Base-by-base conservation (phyloP, 2,329 filamentous ascomycete species). In the Fragosphaeria purpurea region DNA sequence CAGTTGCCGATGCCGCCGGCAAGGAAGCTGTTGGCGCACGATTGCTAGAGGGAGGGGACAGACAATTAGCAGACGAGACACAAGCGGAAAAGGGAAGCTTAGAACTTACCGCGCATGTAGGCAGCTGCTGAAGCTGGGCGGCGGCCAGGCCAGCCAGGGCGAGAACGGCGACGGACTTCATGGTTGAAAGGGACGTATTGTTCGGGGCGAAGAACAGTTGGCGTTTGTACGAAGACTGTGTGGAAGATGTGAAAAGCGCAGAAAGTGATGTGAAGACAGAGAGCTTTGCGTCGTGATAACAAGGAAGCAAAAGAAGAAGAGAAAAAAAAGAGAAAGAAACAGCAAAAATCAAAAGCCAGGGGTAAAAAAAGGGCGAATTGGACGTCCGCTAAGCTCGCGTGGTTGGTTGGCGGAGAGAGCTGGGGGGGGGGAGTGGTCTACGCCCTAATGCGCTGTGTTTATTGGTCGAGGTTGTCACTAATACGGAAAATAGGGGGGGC, bases 71-170 rank as follows among this genome's bases (percentile, higher is more conserved):
- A 9, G 13, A 44, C 4, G 37, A 7, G 4, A 11, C 35, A 40
- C 13, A 47, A 13, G n/a, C n/a, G 45, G 13, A 40, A 9, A 50
- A n/a, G 38, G 13, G 11, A 8, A 7, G 4, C 1, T 11, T 2
- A 7, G 8, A 13, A 72, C 76, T 60, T 70, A 82, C 79, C 56
- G 79, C 78, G 59, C 74, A 83, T 8, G 55, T 53, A 12, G 77
- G 80, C 46, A 77, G 70, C 40, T 59, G 60, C 34, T 60, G 57
- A 51, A 72, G 60, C 61, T 79, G 76, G 40, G 75, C 75, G 54
- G 68, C 65, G 55, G 75, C 71, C 53, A 80, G 66, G 66, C 72
- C 72, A 58, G 80, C 64, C 54, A 71, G 62, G 56, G 76, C 63
- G 58, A 74, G 58, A 52, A 73, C 63, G 50, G 58, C 53, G 37